These are phyloP conservation scores for Claviceps sp. DNA, from an alignment of 2,329 filamentous ascomycete species.

Conservation along the genomic window DNA sequence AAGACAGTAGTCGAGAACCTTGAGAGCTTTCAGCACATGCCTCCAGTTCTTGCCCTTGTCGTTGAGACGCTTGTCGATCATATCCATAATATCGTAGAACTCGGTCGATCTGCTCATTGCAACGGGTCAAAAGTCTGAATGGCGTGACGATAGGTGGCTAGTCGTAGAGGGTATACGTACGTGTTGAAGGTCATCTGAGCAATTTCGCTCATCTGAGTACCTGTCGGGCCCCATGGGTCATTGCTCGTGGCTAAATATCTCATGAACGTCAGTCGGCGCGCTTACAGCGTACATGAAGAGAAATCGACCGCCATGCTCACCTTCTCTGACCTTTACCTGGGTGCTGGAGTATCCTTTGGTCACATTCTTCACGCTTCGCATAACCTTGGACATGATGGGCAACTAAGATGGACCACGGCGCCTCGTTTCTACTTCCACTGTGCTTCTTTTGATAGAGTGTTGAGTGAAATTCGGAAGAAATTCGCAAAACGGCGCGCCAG, in stretches of 20 bases:
- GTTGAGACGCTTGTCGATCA: conserved; percentile 96
- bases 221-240: conserved; percentile 95
- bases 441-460: neutral
- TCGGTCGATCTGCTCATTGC: conserved; percentile 59
- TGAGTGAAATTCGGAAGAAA: neutral
- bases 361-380: conserved; percentile 96
- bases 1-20: conserved; percentile 94
- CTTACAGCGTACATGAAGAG: neutral
- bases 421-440: neutral
- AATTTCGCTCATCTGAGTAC: conserved; percentile 97
- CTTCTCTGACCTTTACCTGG: conserved; percentile 97
- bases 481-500: neutral
- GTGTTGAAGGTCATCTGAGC: conserved; percentile 95
- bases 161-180: conserved; percentile 39
- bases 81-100: conserved; percentile 99
- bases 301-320: conserved; percentile 30
- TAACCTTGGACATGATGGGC: conserved; percentile 80
- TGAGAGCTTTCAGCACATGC: conserved; percentile 92
- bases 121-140: neutral
- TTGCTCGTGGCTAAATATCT: conserved; percentile 77
- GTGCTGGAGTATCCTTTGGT: conserved; percentile 96
- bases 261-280: conserved; percentile 7
- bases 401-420: conserved; percentile 7
- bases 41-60: conserved; percentile 99
- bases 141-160: neutral